A percentile compares a stretch with the other conserved stretches of the same genome.
phyloP scores from a whole-genome alignment of 768 basidiomycete species.

The Lepiota venenata region DNA sequence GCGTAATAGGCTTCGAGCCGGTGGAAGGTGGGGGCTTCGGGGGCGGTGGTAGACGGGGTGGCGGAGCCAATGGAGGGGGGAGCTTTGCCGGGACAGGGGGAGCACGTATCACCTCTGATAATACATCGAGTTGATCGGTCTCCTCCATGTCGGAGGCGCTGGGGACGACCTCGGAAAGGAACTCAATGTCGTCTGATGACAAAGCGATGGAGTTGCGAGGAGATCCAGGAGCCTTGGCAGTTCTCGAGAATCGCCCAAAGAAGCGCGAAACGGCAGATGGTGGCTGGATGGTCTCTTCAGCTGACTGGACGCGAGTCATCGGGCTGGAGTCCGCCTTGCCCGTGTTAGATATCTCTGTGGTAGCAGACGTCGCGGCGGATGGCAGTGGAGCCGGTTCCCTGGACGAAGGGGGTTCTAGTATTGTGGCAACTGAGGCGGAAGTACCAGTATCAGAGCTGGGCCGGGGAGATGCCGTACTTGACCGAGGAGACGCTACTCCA shows the following conservation, averaged over 20 bases:
- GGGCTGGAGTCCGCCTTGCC: background rate
- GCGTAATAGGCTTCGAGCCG: background rate
- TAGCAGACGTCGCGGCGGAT: slow-evolving; percentile 3
- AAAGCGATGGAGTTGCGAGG: slow-evolving; percentile 61
- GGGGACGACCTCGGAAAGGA: slow-evolving; percentile 68
- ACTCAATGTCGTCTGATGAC: slow-evolving; percentile 79
- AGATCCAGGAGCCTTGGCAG: slow-evolving; percentile 27
- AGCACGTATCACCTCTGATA: slow-evolving; percentile 40
- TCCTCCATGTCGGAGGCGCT: slow-evolving; percentile 41
- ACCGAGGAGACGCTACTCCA: slow-evolving; percentile 19
- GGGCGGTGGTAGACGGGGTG: slow-evolving; percentile 23
- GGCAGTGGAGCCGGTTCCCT: slow-evolving; percentile 1
- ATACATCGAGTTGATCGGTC: slow-evolving; percentile 28
- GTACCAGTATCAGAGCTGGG: slow-evolving; percentile 7
- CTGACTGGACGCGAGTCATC: slow-evolving; percentile 12
- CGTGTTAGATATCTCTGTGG: background rate
- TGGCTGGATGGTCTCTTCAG: slow-evolving; percentile 26
- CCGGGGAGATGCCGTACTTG: slow-evolving; percentile 10
- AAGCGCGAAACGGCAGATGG: slow-evolving; percentile 83
- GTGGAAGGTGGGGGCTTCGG: slow-evolving; percentile 1
- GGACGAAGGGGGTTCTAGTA: slow-evolving; percentile 1
- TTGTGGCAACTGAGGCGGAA: background rate
- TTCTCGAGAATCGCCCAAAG: slow-evolving; percentile 68
- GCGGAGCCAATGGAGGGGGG: slow-evolving; percentile 44
- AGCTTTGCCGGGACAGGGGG: slow-evolving; percentile 38